Evolutionary conservation across 192 early-diverging fungal genomes (phyloP).

Genomic region (Umbelopsis sp.): DNA sequence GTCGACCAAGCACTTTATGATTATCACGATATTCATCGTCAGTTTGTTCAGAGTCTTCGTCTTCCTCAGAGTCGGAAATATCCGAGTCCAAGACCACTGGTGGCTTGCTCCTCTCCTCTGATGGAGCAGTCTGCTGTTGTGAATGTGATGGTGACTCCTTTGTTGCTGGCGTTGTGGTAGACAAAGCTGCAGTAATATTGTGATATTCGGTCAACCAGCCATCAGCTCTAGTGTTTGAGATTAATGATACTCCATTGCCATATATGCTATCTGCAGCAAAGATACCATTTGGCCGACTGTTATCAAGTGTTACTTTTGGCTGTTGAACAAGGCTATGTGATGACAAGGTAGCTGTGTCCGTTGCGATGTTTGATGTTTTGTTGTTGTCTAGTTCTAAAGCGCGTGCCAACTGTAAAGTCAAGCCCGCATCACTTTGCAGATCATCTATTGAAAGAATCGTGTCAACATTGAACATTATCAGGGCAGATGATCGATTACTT

Average conservation of each 20-base stretch:
- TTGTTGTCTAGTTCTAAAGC: background rate
- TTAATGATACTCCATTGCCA: background rate
- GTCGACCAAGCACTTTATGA: background rate
- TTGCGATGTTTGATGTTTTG: background rate
- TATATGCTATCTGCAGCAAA: slow-evolving; percentile 33
- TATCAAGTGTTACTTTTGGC: background rate
- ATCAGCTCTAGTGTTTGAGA: background rate
- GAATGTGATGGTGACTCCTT: background rate
- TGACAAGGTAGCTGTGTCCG: background rate
- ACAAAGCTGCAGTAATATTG: no score
- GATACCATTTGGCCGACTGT: slow-evolving; percentile 1
- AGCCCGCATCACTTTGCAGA: background rate
- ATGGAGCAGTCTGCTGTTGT: background rate
- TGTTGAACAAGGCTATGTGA: background rate
- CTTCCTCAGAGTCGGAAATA: background rate
- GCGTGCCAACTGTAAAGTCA: background rate
- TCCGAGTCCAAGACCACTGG: slow-evolving; percentile 3
- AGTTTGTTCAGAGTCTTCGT: background rate
- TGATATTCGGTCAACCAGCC: background rate
- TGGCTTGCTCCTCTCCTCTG: background rate
- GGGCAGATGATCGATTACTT: background rate
- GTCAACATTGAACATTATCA: slow-evolving; percentile 1
- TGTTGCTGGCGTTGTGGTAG: background rate
- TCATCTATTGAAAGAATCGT: slow-evolving; percentile 1
- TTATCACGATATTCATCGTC: slow-evolving; percentile 9